Evolutionary conservation across 176 grass and related monocot species (phyloP).

Genomic region (Lolium perenne): DNA sequence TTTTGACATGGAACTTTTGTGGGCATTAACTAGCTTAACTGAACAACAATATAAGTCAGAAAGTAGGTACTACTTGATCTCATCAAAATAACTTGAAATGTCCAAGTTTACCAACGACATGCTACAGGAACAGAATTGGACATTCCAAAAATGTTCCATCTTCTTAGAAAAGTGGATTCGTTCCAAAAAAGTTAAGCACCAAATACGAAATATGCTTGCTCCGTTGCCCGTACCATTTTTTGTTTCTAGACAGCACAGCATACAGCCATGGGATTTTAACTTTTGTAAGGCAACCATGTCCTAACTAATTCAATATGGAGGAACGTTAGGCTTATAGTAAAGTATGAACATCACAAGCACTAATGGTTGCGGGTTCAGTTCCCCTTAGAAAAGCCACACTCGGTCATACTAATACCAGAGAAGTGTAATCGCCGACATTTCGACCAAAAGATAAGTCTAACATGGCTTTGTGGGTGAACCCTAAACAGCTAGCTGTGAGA

Average conservation of each 20-base stretch:
- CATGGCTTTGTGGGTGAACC: background rate
- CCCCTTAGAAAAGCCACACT: background rate
- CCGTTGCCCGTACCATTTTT: no score
- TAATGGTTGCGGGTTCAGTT: background rate
- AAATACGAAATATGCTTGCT: background rate
- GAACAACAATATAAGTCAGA: background rate
- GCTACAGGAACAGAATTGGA: background rate
- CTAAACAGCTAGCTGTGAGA: background rate
- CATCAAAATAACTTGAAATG: slow-evolving; percentile 5
- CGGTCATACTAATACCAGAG: background rate
- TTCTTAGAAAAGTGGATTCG: no score
- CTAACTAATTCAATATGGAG: background rate
- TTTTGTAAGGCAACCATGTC: background rate
- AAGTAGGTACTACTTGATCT: background rate
- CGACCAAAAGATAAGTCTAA: background rate
- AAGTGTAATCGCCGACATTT: background rate
- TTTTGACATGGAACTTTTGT: background rate
- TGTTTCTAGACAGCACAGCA: background rate
- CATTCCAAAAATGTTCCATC: no score
- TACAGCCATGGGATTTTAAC: background rate
- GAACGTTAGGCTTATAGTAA: background rate
- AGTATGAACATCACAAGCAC: background rate
- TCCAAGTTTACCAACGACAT: background rate
- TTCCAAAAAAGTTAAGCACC: no score
- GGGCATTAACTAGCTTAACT: slow-evolving; percentile 10